These are phyloP conservation scores for Bipolaris sorokiniana DNA, from an alignment of 2,329 filamentous ascomycete species.

Conservation along the genomic window DNA sequence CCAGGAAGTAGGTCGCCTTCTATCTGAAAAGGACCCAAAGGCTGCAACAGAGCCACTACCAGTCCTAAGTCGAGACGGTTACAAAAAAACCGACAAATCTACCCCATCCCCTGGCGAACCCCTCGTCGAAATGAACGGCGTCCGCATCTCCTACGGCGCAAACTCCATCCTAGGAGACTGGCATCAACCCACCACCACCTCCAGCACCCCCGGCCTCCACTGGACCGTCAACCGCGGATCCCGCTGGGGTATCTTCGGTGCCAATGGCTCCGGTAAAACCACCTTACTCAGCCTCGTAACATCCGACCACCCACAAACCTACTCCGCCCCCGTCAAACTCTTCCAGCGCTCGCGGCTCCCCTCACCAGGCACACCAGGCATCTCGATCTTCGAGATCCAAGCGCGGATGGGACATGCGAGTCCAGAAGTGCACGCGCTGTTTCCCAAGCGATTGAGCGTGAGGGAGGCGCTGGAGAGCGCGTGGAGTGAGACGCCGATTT, in stretches of 20 bases:
- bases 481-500: slow-evolving; percentile 86
- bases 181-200: slow-evolving; percentile 62
- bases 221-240: slow-evolving; percentile 86
- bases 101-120: slow-evolving; percentile 62
- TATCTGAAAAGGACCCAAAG: slow-evolving; percentile 32
- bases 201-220: slow-evolving; percentile 66
- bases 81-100: slow-evolving; percentile 30
- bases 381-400: slow-evolving; percentile 94
- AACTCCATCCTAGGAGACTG: slow-evolving; percentile 83
- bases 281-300: slow-evolving; percentile 91
- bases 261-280: slow-evolving; percentile 95
- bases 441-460: slow-evolving; percentile 77
- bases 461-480: slow-evolving; percentile 80
- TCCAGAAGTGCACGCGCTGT: slow-evolving; percentile 92
- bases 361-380: slow-evolving; percentile 70
- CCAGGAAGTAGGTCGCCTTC: slow-evolving; percentile 37
- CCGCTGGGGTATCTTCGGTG: slow-evolving; percentile 90
- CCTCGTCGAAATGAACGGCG: slow-evolving; percentile 85
- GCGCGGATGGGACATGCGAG: slow-evolving; percentile 88
- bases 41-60: slow-evolving; percentile 4
- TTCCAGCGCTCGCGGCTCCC: slow-evolving; percentile 85
- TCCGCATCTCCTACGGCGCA: slow-evolving; percentile 78
- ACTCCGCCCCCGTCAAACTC: slow-evolving; percentile 83
- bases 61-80: slow-evolving; percentile 41
- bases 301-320: slow-evolving; percentile 94